Base-by-base conservation (phyloP, 2,329 filamentous ascomycete species). In the Penicillium sp. region DNA sequence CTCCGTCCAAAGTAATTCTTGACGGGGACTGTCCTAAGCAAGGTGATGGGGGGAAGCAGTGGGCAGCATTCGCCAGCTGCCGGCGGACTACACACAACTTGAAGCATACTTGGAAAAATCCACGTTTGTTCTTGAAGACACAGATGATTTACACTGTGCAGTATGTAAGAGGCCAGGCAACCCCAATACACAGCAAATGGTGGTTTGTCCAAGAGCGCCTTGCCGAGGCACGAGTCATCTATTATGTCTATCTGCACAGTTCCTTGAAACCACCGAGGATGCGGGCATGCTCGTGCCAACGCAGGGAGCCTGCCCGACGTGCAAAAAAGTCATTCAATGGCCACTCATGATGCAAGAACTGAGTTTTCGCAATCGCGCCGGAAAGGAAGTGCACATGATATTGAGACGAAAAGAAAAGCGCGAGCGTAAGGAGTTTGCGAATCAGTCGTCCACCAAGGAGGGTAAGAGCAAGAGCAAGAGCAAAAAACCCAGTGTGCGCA, bases 341-440 rank as follows among this genome's bases (percentile, higher is more conserved):
- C 77, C 79, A 0, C 82, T 88, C 44, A 83, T 96, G 74, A 87
- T 95, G 75, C 92, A 85, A 66, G 92, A 95, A 67, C 72, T 95
- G 61, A 94, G 82, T 46, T 73, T 96, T 45, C 81, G 93, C 29
- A 76, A 83, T 33, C 81, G 89, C 23, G 91, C 87, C 0, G 72
- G 80, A 49, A 87, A 87, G 52, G 87, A 91, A 59, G 75, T 92
- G 1, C 81, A 85, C 38, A 45, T 48, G 16, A 84, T 84, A 59
- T 64, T 96, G 24, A 78, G 90, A 61, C 89, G 84, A 68, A 74
- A 74, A 53, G 76, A 73, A 54, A 73, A 70, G 58, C 58, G 55
- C n/a, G 68, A 64, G 4, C 70, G 57, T 47, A 66, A 49, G 56
- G 65, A 56, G 49, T 62, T 24, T 45, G 52, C 42, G 21, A 46